These are phyloP conservation scores for Pseudofabraea citricarpa DNA, from an alignment of 2,329 filamentous ascomycete genomes.

Conservation along the genomic window DNA sequence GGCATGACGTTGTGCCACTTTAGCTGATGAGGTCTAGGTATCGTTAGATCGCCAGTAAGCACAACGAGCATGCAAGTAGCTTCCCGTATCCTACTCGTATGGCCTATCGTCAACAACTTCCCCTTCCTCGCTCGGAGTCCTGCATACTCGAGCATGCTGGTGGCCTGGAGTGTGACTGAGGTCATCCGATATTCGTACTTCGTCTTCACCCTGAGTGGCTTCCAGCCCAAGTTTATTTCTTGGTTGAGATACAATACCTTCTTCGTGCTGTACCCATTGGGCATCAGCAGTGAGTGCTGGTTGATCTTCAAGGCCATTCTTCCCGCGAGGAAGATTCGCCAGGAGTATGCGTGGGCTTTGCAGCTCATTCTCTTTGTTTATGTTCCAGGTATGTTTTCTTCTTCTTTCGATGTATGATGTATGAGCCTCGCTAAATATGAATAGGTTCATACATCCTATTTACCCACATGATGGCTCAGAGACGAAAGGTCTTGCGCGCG, in stretches of 20 bases:
- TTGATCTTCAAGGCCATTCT: slow-evolving; percentile 68
- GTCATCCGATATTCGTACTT: slow-evolving; percentile 93
- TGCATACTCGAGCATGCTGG: slow-evolving; percentile 72
- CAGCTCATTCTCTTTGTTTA: slow-evolving; percentile 68
- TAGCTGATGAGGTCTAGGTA: slow-evolving; percentile 43
- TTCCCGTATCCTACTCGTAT: slow-evolving; percentile 82
- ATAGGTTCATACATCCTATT: slow-evolving; percentile 72
- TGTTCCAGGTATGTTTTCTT: slow-evolving; percentile 61
- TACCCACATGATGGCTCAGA: slow-evolving; percentile 91
- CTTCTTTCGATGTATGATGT: slow-evolving; percentile 2
- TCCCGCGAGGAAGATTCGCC: slow-evolving; percentile 48
- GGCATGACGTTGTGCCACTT: too few species aligned
- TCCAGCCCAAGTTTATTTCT: slow-evolving; percentile 60
- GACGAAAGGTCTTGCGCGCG: slow-evolving; percentile 69
- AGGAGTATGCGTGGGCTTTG: slow-evolving; percentile 53
- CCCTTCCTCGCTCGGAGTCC: slow-evolving; percentile 56
- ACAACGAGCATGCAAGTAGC: slow-evolving; percentile 91
- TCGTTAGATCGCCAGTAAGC: slow-evolving; percentile 79
- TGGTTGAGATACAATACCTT: slow-evolving; percentile 94
- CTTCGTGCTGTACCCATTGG: slow-evolving; percentile 85
- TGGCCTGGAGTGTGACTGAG: slow-evolving; percentile 88
- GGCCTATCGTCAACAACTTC: slow-evolving; percentile 75
- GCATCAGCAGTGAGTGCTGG: slow-evolving; percentile 81
- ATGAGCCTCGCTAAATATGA: slow-evolving; percentile 12
- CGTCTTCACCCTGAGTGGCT: slow-evolving; percentile 61